Percentiles rank a stretch among this genome's conserved stretches.
These are phyloP conservation scores for Flaveria brownii DNA, from an alignment of 129 eudicot genomes.

Conservation along the genomic window DNA sequence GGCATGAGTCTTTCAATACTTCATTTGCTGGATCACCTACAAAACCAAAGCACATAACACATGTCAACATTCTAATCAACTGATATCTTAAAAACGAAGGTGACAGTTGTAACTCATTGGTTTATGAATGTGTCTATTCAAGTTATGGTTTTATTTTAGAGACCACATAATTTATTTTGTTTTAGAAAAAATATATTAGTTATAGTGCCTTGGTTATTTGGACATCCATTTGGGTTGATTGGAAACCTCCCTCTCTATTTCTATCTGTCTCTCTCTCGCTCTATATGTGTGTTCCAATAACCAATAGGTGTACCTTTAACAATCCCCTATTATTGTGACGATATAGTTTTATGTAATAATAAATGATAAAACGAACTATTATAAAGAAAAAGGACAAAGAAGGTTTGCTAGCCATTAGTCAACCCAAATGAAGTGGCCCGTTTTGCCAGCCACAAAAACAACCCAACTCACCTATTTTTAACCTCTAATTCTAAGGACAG, in stretches of 20 bases:
- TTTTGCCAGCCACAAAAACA: not conserved
- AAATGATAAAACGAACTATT: too few relatives aligned
- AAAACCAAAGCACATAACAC: conserved; percentile 4
- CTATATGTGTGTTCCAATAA: too few relatives aligned
- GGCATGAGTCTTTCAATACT: conserved; percentile 82
- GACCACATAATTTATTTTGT: not conserved
- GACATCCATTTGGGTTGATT: too few relatives aligned
- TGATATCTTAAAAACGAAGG: not conserved
- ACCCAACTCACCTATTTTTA: conserved; percentile 4
- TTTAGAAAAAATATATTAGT: not conserved
- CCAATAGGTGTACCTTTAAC: too few relatives aligned
- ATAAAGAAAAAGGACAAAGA: too few relatives aligned
- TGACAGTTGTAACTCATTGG: not conserved
- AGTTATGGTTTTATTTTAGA: not conserved
- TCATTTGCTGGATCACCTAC: conserved; percentile 83
- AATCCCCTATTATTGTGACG: too few relatives aligned
- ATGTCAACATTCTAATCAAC: not conserved
- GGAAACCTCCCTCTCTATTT: too few relatives aligned
- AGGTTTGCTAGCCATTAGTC: too few relatives aligned
- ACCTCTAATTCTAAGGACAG: not conserved
- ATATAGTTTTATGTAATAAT: too few relatives aligned
- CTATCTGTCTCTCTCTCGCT: too few relatives aligned
- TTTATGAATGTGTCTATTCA: not conserved
- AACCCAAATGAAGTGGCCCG: not conserved
- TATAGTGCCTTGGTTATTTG: too few relatives aligned